Conservation (phyloP, 768 basidiomycete species). For the Tylopilus intermedius region DNA sequence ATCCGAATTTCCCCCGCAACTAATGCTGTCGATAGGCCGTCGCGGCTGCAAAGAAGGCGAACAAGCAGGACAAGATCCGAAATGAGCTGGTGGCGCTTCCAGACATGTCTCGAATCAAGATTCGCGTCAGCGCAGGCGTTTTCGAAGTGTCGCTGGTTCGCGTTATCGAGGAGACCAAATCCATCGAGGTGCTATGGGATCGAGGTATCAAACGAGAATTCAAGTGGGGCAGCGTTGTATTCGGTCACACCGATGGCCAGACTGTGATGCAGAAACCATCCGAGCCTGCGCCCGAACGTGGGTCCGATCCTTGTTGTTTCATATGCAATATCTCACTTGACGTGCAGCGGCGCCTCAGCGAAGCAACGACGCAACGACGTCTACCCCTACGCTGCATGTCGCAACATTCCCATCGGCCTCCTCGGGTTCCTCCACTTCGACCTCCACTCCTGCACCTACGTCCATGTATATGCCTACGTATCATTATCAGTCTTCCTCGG, state of each 20-base stretch:
- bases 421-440: slow-evolving; percentile 20
- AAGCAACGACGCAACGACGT: slow-evolving; percentile 1
- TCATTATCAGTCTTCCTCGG: slow-evolving; percentile 17
- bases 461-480: slow-evolving; percentile 21
- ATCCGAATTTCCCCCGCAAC: not conserved
- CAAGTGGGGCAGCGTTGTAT: slow-evolving; percentile 77
- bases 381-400: slow-evolving; percentile 17
- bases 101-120: slow-evolving; percentile 71
- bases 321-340: slow-evolving; percentile 7
- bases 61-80: slow-evolving; percentile 69
- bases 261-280: slow-evolving; percentile 66
- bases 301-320: slow-evolving; percentile 21
- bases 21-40: slow-evolving; percentile 46
- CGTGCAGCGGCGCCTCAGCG: slow-evolving; percentile 19
- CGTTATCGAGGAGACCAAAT: slow-evolving; percentile 62
- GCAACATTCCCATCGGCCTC: slow-evolving; percentile 23
- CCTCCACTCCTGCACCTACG: slow-evolving; percentile 15
- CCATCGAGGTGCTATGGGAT: slow-evolving; percentile 82
- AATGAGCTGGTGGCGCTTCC: slow-evolving; percentile 67
- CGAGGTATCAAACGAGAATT: slow-evolving; percentile 68
- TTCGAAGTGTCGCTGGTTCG: slow-evolving; percentile 80
- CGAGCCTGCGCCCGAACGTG: slow-evolving; percentile 48
- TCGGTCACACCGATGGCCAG: slow-evolving; percentile 66
- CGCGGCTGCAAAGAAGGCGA: slow-evolving; percentile 68
- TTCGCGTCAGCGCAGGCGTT: slow-evolving; percentile 77